Conservation (phyloP, 306 rosid genomes). For the Dalbergia cochinchinensis region DNA sequence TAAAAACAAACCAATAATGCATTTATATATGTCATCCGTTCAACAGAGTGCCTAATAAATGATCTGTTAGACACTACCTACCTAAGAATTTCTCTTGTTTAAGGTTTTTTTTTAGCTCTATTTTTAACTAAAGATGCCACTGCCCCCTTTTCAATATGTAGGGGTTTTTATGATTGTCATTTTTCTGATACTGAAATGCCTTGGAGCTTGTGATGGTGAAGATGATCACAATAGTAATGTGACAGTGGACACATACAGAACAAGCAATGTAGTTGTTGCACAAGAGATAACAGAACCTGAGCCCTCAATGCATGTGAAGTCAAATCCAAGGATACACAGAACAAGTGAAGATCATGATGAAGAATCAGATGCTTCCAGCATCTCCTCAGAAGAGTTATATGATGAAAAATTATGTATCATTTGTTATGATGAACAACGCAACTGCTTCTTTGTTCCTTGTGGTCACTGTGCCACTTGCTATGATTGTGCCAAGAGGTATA, state of each 20-base stretch:
- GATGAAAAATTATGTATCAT: constrained; percentile 72
- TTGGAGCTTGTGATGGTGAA: constrained; percentile 55
- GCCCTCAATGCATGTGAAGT: constrained; percentile 56
- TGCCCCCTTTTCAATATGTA: constrained; percentile 43
- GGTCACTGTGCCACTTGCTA: constrained; percentile 85
- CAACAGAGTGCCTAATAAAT: background rate
- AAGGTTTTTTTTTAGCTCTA: background rate
- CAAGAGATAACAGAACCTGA: constrained; percentile 52
- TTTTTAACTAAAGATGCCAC: constrained; percentile 11
- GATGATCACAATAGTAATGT: constrained; percentile 14
- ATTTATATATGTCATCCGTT: background rate
- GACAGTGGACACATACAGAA: constrained; percentile 1
- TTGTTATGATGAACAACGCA: constrained; percentile 78
- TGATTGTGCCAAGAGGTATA: constrained; percentile 78
- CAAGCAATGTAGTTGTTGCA: background rate
- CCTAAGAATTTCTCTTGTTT: background rate
- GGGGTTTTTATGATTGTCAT: constrained; percentile 53
- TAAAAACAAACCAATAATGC: too few species aligned
- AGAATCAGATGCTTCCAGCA: constrained; percentile 60
- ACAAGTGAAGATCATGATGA: constrained; percentile 56
- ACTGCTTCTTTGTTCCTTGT: constrained; percentile 82
- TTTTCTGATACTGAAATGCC: constrained; percentile 58
- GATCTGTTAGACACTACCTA: too few species aligned
- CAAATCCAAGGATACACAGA: constrained; percentile 54
- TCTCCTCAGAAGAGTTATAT: constrained; percentile 74